Conservation (phyloP, 352 stramenopile species). For the Globisporangium okanoganense region DNA sequence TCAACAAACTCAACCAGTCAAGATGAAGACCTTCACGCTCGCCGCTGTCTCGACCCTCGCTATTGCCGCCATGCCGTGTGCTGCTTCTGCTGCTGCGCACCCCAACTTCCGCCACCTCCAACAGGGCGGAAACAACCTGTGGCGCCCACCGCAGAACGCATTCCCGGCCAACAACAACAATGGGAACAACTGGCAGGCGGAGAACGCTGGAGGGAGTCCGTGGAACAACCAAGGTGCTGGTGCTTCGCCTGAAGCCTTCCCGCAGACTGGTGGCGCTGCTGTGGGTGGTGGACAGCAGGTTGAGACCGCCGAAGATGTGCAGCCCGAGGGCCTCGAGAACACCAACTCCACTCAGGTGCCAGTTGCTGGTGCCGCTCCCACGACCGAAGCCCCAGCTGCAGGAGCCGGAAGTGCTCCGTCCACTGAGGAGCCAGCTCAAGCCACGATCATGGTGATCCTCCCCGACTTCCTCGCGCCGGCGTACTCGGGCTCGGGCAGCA, state of each 20-base stretch:
- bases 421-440: conserved; percentile 15
- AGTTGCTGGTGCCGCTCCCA: conserved; percentile 16
- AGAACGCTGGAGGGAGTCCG: conserved; percentile 22
- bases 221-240: conserved; percentile 1
- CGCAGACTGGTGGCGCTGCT: conserved; percentile 4
- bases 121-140: conserved; percentile 3
- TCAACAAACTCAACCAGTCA: neutral
- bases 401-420: neutral
- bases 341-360: neutral
- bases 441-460: conserved; percentile 58
- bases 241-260: conserved; percentile 5
- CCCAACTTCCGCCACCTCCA: conserved; percentile 17
- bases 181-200: conserved; percentile 19
- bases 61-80: neutral
- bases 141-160: neutral
- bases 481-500: conserved; percentile 38
- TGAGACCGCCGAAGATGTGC: neutral
- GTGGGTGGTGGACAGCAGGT: neutral
- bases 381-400: conserved; percentile 19
- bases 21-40: conserved; percentile 24
- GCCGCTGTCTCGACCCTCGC: neutral
- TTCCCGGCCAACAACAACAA: conserved; percentile 6
- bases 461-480: conserved; percentile 37
- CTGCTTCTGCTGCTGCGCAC: conserved; percentile 3
- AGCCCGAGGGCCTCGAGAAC: conserved; percentile 1